Evolutionary conservation across 305 asterid genomes (phyloP), one percentile per base, ranked within the genome.

Genomic region (Fraxinus velutina): DNA sequence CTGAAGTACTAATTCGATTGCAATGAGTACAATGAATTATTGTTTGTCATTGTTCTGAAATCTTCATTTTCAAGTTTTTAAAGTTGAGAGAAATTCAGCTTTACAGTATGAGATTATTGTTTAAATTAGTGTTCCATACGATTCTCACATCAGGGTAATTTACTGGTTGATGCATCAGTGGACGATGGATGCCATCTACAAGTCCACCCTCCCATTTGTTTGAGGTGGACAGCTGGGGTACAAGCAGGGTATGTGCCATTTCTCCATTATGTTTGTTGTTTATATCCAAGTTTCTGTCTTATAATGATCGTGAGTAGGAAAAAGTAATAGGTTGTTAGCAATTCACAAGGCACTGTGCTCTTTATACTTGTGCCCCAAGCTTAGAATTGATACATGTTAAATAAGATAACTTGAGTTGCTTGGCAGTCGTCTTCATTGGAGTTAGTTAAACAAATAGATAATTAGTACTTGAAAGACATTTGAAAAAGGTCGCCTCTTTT

Each of bases 91-190:
- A 68, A 75, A 78, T 81, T 81, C 52, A 76, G 83, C 77, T 80
- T 84, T 76, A 75, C 77, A 74, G 73, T 79, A 82, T 30, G 78
- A 83, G 89, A 82, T 88, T 87, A 84, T 82, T 88, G 79, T 89
- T 89, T 89, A 84, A 88, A 90, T 82, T 88, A 85, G 82, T 87
- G 86, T 86, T 89, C 88, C 89, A 85, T 83, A 88, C 89, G 81
- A 85, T 90, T 88, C 99, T 95, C 89, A 95, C 96, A 91, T 90
- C 99, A 91, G 94, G 97, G 79, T 92, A 88, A 89, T 93, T 92
- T 95, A 88, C 94, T 95, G 95, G 92, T 93, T 93, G 97, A 91
- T 92, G 94, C 94, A 91, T 92, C 97, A 96, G 99, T 89, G 98
- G 95, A 84, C 93, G 93, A 79, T 96, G 97, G 98, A 47, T 85